Evolutionary conservation across 345 rosid species (phyloP).

Genomic region (Murraya paniculata): DNA sequence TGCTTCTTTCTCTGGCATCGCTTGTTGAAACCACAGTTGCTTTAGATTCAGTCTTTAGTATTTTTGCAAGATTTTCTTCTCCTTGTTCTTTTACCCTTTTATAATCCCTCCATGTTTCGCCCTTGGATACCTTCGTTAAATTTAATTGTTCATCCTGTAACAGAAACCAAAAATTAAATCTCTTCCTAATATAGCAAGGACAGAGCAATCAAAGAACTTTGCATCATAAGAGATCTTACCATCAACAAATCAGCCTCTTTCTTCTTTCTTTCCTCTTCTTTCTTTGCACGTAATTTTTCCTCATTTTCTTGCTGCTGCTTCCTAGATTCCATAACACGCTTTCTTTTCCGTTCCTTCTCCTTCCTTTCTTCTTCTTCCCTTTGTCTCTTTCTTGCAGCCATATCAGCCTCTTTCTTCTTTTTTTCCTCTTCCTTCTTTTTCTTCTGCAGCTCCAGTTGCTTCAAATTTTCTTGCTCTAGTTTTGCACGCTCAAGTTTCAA

Average conservation of each 20-base stretch:
- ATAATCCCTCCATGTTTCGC: slow-evolving; percentile 26
- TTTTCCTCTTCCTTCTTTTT: slow-evolving; percentile 72
- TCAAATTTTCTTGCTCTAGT: slow-evolving; percentile 61
- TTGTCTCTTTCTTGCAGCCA: slow-evolving; percentile 67
- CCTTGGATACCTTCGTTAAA: slow-evolving; percentile 32
- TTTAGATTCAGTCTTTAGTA: slow-evolving; percentile 28
- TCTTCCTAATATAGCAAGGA: neutral
- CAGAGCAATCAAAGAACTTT: neutral
- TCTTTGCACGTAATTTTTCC: slow-evolving; percentile 43
- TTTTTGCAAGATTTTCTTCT: slow-evolving; percentile 20
- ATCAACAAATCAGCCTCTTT: slow-evolving; percentile 21
- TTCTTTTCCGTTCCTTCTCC: slow-evolving; percentile 71
- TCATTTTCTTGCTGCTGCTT: slow-evolving; percentile 51
- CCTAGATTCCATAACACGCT: slow-evolving; percentile 54
- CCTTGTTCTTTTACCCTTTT: slow-evolving; percentile 29
- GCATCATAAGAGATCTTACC: slow-evolving; percentile 29
- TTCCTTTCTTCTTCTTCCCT: slow-evolving; percentile 73
- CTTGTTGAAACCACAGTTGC: slow-evolving; percentile 22
- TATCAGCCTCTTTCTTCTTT: slow-evolving; percentile 74
- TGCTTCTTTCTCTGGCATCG: slow-evolving; percentile 32
- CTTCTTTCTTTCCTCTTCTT: slow-evolving; percentile 34
- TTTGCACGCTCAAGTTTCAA: slow-evolving; percentile 75
- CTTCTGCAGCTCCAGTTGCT: slow-evolving; percentile 62
- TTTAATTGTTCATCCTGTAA: slow-evolving; percentile 41
- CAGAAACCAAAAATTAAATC: slow-evolving; percentile 7